A percentile compares a stretch with the other conserved stretches of the same genome.
Evolutionary conservation across 1,139 yeast genomes (phyloP).

Genomic region (Yamadazyma diospyri): DNA sequence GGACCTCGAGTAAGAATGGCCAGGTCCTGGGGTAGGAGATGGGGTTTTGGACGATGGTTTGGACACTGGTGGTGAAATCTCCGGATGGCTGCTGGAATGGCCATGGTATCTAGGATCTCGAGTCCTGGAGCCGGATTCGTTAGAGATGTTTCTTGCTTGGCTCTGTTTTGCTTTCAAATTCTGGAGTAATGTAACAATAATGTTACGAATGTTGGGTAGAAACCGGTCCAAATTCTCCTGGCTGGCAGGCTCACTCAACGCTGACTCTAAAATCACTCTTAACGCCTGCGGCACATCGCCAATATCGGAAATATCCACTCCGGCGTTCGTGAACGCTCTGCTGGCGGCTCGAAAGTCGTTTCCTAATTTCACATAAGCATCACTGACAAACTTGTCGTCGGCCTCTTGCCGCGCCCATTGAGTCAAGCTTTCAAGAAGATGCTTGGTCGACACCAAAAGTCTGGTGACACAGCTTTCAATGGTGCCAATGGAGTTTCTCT

Average conservation of each 20-base stretch:
- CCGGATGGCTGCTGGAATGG: slow-evolving; percentile 2
- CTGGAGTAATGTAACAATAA: slow-evolving; percentile 77
- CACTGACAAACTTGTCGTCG: slow-evolving; percentile 81
- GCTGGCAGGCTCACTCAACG: slow-evolving; percentile 82
- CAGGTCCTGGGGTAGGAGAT: slow-evolving; percentile 8
- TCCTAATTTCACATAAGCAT: slow-evolving; percentile 88
- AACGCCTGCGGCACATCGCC: slow-evolving; percentile 42
- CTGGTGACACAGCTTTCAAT: slow-evolving; percentile 83
- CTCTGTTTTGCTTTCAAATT: slow-evolving; percentile 79
- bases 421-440: slow-evolving; percentile 76
- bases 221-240: slow-evolving; percentile 78
- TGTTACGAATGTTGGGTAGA: slow-evolving; percentile 81
- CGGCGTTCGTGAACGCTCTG: slow-evolving; percentile 41
- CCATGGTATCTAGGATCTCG: background rate
- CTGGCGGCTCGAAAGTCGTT: slow-evolving; percentile 90
- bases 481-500: slow-evolving; percentile 48
- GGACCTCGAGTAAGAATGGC: too few species aligned
- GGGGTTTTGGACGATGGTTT: slow-evolving; percentile 3
- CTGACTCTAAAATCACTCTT: slow-evolving; percentile 77
- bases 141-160: slow-evolving; percentile 30
- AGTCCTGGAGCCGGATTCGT: background rate
- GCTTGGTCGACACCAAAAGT: slow-evolving; percentile 83
- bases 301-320: slow-evolving; percentile 41
- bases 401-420: slow-evolving; percentile 87
- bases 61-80: slow-evolving; percentile 3